Evolutionary conservation across 1,139 yeast species (phyloP).

Genomic region (Geotrichum bryndzae): DNA sequence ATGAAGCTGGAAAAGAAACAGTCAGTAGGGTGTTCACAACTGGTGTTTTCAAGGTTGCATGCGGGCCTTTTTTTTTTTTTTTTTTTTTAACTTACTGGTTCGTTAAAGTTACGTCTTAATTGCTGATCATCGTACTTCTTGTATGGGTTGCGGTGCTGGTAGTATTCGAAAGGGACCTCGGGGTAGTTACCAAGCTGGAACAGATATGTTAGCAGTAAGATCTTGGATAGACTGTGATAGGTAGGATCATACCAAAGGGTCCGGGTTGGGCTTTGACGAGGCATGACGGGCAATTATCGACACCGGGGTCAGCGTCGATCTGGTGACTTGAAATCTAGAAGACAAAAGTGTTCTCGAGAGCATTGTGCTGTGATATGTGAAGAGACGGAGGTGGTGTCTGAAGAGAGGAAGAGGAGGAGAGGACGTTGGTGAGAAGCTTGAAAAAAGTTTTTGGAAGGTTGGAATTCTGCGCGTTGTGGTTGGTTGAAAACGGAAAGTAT

Average conservation of each 20-base stretch:
- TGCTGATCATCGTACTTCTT: slow-evolving; percentile 75
- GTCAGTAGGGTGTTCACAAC: background rate
- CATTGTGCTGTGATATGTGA: slow-evolving; percentile 3
- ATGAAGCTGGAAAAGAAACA: slow-evolving; percentile 37
- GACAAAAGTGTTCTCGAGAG: slow-evolving; percentile 10
- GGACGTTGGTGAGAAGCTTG: background rate
- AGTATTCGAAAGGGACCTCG: slow-evolving; percentile 41
- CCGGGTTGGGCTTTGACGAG: slow-evolving; percentile 18
- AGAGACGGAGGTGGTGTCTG: background rate
- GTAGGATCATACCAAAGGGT: slow-evolving; percentile 17
- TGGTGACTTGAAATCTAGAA: slow-evolving; percentile 9
- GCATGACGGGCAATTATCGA: slow-evolving; percentile 13
- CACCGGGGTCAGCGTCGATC: slow-evolving; percentile 1
- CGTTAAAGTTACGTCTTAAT: slow-evolving; percentile 70
- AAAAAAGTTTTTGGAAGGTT: background rate
- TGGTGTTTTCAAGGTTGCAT: background rate
- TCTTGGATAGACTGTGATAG: background rate
- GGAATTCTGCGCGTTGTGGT: slow-evolving; percentile 11
- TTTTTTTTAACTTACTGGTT: slow-evolving; percentile 39
- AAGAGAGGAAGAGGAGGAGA: background rate
- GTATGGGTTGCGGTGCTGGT: slow-evolving; percentile 64
- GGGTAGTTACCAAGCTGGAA: slow-evolving; percentile 45
- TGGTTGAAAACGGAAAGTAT: slow-evolving; percentile 3
- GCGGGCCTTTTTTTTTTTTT: background rate
- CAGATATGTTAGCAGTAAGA: background rate